These are phyloP conservation scores for Daedaleopsis nitida DNA, from an alignment of 768 basidiomycete species.

Conservation along the genomic window DNA sequence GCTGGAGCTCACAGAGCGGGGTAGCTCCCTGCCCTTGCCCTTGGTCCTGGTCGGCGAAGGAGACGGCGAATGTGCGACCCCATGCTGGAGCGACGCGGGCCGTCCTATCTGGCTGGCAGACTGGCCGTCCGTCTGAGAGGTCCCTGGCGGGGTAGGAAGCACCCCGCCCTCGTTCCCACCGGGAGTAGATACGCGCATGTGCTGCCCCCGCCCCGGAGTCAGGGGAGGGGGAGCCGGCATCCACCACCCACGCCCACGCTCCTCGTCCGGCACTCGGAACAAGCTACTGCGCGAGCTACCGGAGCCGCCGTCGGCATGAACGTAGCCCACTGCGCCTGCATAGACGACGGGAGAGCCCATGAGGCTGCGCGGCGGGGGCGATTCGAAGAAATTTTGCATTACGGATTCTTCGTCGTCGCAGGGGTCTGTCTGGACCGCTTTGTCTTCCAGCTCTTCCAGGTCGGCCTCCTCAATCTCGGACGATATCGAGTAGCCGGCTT, in stretches of 20 bases:
- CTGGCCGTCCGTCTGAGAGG: conserved; percentile 12
- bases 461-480: conserved; percentile 9
- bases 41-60: conserved; percentile 11
- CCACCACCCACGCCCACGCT: conserved; percentile 4
- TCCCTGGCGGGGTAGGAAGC: conserved; percentile 22
- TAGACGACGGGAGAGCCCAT: conserved; percentile 3
- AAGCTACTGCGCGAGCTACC: neutral
- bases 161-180: conserved; percentile 18
- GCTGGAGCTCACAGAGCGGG: neutral
- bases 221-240: conserved; percentile 6
- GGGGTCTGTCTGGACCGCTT: conserved; percentile 12
- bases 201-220: conserved; percentile 8
- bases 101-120: conserved; percentile 7
- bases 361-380: neutral
- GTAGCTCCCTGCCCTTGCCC: conserved; percentile 8
- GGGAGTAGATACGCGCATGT: conserved; percentile 3
- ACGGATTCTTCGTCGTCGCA: conserved; percentile 11
- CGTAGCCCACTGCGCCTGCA: neutral
- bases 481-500: conserved; percentile 11
- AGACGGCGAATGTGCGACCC: neutral
- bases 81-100: conserved; percentile 1
- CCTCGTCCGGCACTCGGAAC: neutral
- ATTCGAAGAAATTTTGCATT: conserved; percentile 9
- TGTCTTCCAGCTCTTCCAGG: conserved; percentile 14
- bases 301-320: neutral